Base-by-base conservation (phyloP, 352 stramenopile species). In the Phytophthora sojae region DNA sequence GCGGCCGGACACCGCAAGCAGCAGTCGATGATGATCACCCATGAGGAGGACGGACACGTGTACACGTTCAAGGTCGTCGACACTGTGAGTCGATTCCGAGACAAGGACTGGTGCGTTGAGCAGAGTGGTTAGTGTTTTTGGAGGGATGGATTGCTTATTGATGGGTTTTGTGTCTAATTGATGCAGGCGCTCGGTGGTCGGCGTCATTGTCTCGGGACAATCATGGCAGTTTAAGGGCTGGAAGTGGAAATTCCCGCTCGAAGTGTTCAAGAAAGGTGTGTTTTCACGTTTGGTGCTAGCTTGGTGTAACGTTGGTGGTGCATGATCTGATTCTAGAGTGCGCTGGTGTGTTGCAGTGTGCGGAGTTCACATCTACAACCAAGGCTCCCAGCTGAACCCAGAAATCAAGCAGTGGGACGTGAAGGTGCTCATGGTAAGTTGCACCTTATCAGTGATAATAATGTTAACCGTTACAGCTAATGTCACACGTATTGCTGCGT, bases 151-250 rank as follows among this genome's bases (percentile, higher is more conserved):
- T 29, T 44, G 8, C 11, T 42, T 19, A 12, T 3, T 61, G 21
- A 55, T 17, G 3, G 6, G 0, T 4, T 21, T 52, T 19, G 8
- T 52, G n/a, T 19, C 3, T 23, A 5, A 21, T 7, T 19, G 3
- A 17, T 52, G 19, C 45, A 96, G 93, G 93, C 88, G 90, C 51
- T 89, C 86, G 25, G 90, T 97, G 54, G 92, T 97, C 9, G 93
- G 80, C 6, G 93, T 98, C 42, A 93, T 98, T 63, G 93, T 92
- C 8, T 96, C 90, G 11, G 93, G 93, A 3, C 88, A 96, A 52
- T 79, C 85, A 45, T 98, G 93, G 93, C 93, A 98, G 77, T 98
- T 98, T 67, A 97, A 97, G 82, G 93, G 91, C 9, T 98, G 93
- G 93, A 94, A 97, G 77, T 97, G 88, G 84, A 93, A 95, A 54